Percentiles rank a stretch among this genome's conserved stretches.
These are phyloP conservation scores for Nothophaeocryptopus gaeumannii DNA, from an alignment of 2,329 filamentous ascomycete genomes.

Conservation along the genomic window DNA sequence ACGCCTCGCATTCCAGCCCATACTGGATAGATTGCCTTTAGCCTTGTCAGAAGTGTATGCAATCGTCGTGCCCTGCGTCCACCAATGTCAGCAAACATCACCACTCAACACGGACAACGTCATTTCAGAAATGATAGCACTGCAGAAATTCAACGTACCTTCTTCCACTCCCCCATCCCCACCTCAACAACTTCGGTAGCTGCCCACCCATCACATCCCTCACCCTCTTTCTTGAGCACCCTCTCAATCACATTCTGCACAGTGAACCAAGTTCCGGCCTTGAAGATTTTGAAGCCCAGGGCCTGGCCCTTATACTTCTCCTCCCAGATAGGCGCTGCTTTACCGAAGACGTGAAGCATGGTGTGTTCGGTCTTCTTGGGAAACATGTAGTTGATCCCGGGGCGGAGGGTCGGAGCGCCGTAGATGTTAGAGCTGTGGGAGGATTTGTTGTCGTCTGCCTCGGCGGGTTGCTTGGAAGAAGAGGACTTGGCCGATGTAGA, in stretches of 20 bases:
- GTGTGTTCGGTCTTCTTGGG: conserved; percentile 25
- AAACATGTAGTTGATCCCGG: conserved; percentile 32
- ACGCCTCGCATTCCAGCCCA: conserved; percentile 35
- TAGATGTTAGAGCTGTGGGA: background rate
- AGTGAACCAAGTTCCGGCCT: conserved; percentile 27
- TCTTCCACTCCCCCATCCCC: conserved; percentile 32
- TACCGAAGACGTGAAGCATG: conserved; percentile 32
- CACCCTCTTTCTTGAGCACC: conserved; percentile 22
- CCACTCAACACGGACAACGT: background rate
- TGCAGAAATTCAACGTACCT: conserved; percentile 22
- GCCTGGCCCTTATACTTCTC: conserved; percentile 19
- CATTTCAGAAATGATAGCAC: background rate
- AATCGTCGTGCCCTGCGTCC: conserved; percentile 29
- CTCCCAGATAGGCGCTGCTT: conserved; percentile 29
- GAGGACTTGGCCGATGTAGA: background rate
- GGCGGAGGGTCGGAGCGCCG: conserved; percentile 18
- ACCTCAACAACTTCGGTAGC: conserved; percentile 35
- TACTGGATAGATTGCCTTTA: conserved; percentile 25
- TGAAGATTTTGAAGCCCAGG: conserved; percentile 34
- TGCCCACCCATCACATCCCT: conserved; percentile 29
- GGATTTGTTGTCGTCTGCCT: background rate
- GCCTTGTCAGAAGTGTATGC: conserved; percentile 30
- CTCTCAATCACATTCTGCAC: conserved; percentile 33
- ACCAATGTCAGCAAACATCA: background rate
- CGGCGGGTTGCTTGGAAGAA: background rate